Percentiles rank a stretch among this genome's conserved stretches.
phyloP scores from a whole-genome alignment of 2,329 filamentous ascomycete species.

The Ophiocordyceps unilateralis region DNA sequence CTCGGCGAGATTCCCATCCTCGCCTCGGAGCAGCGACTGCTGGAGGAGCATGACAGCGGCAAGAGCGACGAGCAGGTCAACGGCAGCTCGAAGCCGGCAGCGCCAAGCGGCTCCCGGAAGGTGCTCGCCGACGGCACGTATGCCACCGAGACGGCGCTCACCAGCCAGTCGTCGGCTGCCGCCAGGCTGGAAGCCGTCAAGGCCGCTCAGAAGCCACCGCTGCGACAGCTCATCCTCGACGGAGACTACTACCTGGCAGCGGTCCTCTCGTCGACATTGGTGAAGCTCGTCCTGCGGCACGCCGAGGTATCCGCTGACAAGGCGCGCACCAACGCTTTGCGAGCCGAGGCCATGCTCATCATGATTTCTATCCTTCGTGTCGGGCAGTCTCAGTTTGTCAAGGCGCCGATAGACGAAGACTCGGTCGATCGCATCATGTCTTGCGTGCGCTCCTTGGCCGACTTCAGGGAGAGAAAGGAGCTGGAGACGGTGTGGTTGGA shows the following conservation, averaged over 20 bases:
- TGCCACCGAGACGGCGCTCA: slow-evolving; percentile 89
- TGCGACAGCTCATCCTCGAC: slow-evolving; percentile 87
- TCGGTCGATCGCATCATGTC: slow-evolving; percentile 98
- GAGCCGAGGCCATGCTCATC: slow-evolving; percentile 96
- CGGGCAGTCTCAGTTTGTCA: slow-evolving; percentile 96
- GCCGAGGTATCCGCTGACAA: slow-evolving; percentile 77
- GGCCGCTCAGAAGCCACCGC: slow-evolving; percentile 85
- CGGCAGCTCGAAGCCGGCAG: slow-evolving; percentile 57
- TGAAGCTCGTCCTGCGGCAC: slow-evolving; percentile 95
- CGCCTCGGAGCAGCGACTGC: slow-evolving; percentile 77
- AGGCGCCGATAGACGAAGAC: slow-evolving; percentile 92
- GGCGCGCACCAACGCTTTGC: slow-evolving; percentile 80
- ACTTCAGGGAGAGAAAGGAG: slow-evolving; percentile 79
- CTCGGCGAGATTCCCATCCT: slow-evolving; percentile 94
- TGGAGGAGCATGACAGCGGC: slow-evolving; percentile 68
- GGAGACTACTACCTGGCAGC: slow-evolving; percentile 94
- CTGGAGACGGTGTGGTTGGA: slow-evolving; percentile 85
- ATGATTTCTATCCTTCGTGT: slow-evolving; percentile 98
- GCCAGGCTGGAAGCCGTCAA: slow-evolving; percentile 93
- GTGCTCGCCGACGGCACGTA: slow-evolving; percentile 95
- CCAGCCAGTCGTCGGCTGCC: slow-evolving; percentile 75
- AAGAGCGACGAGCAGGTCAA: slow-evolving; percentile 54
- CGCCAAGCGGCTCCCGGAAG: slow-evolving; percentile 71
- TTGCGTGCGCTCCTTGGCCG: slow-evolving; percentile 79
- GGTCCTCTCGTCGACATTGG: slow-evolving; percentile 87